Evolutionary conservation across 2,329 filamentous ascomycete genomes (phyloP).

Genomic region (Cladosporium austrohemisphaericum): DNA sequence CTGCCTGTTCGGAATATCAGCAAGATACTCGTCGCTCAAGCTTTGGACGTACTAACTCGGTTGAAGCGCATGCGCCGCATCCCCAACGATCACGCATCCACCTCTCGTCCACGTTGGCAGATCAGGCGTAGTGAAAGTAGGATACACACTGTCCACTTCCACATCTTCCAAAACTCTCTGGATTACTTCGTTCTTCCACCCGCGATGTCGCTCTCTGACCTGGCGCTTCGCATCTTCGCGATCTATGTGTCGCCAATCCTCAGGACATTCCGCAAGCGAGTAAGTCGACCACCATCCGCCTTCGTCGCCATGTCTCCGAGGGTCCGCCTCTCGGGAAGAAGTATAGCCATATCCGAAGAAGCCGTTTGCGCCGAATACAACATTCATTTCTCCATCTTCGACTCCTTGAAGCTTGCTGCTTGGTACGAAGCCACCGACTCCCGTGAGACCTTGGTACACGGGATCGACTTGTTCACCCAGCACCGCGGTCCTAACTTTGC

Average conservation of each 20-base stretch:
- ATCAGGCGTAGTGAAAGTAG: slow-evolving; percentile 46
- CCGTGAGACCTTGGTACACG: slow-evolving; percentile 39
- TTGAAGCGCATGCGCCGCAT: slow-evolving; percentile 55
- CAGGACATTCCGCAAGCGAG: slow-evolving; percentile 10
- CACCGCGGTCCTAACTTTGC: slow-evolving; percentile 28
- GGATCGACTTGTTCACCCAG: slow-evolving; percentile 35
- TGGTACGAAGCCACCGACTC: slow-evolving; percentile 47
- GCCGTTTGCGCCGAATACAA: slow-evolving; percentile 47
- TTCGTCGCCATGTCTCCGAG: slow-evolving; percentile 20
- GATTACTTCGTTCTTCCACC: slow-evolving; percentile 45
- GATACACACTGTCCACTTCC: slow-evolving; percentile 44
- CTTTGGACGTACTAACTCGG: slow-evolving; percentile 32
- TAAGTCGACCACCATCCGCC: slow-evolving; percentile 18
- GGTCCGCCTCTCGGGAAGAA: slow-evolving; percentile 19
- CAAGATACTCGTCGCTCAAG: background rate
- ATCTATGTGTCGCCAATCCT: slow-evolving; percentile 16
- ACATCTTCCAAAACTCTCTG: slow-evolving; percentile 35
- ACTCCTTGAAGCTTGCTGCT: slow-evolving; percentile 31
- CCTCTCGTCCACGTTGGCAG: slow-evolving; percentile 47
- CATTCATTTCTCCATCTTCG: slow-evolving; percentile 36
- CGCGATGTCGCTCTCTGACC: slow-evolving; percentile 39
- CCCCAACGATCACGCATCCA: slow-evolving; percentile 52
- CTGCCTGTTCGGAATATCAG: slow-evolving; percentile 28
- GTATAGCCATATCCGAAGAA: slow-evolving; percentile 49
- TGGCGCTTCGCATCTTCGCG: slow-evolving; percentile 30